A percentile compares a stretch with the other conserved stretches of the same genome.
phyloP scores from a whole-genome alignment of 768 basidiomycete genomes.

The Mycena epipterygia region DNA sequence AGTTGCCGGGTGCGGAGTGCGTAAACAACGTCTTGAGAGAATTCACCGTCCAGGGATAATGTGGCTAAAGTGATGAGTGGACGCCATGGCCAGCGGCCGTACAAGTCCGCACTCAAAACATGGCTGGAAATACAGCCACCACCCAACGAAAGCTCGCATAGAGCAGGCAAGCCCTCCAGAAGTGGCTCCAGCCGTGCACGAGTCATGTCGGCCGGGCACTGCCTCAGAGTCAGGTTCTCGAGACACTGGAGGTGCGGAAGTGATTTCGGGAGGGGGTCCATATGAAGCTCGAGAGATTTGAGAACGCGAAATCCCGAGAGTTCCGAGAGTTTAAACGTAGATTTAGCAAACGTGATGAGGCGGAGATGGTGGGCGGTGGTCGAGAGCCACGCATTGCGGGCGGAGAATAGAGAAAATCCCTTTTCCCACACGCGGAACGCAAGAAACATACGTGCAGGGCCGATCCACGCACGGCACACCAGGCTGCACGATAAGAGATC shows the following conservation, averaged over 20 bases:
- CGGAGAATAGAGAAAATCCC: neutral
- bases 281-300: constrained; percentile 4
- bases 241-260: constrained; percentile 2
- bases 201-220: neutral
- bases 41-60: constrained; percentile 1
- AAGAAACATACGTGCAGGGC: constrained; percentile 2
- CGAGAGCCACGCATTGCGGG: constrained; percentile 1
- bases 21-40: neutral
- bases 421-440: constrained; percentile 2
- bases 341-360: neutral
- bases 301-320: constrained; percentile 2
- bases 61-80: neutral
- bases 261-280: neutral
- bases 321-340: neutral
- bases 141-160: neutral
- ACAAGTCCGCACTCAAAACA: neutral
- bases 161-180: neutral
- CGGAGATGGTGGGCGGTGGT: neutral
- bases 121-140: neutral
- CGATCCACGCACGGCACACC: constrained; percentile 2
- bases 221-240: neutral
- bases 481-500: constrained; percentile 6
- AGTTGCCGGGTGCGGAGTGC: neutral
- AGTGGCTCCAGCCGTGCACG: neutral
- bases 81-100: neutral